Base-by-base conservation (phyloP, 768 basidiomycete species). In the Termitomyces bulborhizus region DNA sequence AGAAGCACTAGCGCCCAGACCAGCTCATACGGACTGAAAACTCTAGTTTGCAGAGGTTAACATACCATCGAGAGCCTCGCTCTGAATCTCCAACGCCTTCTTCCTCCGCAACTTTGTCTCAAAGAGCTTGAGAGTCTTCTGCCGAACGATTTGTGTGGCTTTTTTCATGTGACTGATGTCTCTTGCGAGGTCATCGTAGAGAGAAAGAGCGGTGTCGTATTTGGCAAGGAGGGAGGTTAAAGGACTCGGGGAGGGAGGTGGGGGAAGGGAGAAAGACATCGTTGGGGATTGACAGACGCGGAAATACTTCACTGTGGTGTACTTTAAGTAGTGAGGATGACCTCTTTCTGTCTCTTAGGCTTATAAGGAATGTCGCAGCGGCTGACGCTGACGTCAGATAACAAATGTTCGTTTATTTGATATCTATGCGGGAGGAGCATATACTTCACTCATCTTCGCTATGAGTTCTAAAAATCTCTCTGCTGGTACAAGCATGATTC, bases 401-500 rank as follows among this genome's bases (percentile, higher is more conserved):
- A 21, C 21, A 34, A 29, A 47, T 47, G 12, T 18, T 18, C 13
- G 11, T 47, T 34, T 47, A 47, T 47, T 47, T 21, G 46, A 34
- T 21, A 34, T n/a, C 26, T 50, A 50, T 16, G 37, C 6, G 26
- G 48, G 37, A 11, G 48, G 37, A 29, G 48, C 37, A 16, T 50
- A 50, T 18, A 67, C 69, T 47, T 72, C 69, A 15, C 47, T 59
- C 62, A 81, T 72, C 18, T 57, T 66, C 3, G 51, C 51, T 0
- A 83, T 76, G 21, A 87, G 41, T 6, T 68, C 69, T 2, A 64
- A 63, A 12, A 83, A 72, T 4, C 69, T 68, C 8, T 69, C 69
- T 0, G 72, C 73, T 3, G 80, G 75, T 0, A 92, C 69, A 4
- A 88, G 72, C 77, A 88, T 85, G 49, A 88, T 68, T 27, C 88